These are phyloP conservation scores for Melanomma pulvis-pyrius DNA, from an alignment of 495 filamentous ascomycete genomes.

Conservation along the genomic window DNA sequence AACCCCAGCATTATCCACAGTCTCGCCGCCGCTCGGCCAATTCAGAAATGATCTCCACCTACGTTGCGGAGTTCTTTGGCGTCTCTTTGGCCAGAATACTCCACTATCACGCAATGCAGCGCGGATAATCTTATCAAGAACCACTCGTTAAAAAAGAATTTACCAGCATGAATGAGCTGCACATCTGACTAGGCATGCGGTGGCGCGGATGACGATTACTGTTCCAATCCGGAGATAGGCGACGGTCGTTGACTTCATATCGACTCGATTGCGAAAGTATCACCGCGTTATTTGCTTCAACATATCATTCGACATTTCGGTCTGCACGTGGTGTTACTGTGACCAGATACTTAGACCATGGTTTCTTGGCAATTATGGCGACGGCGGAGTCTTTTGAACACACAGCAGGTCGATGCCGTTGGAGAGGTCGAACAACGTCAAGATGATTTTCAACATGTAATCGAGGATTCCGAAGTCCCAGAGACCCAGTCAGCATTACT, in stretches of 20 bases:
- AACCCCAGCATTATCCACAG: neutral
- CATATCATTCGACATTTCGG: neutral
- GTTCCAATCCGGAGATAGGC: neutral
- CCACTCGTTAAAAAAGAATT: neutral
- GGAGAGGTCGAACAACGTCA: neutral
- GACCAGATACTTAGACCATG: neutral
- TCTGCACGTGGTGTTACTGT: neutral
- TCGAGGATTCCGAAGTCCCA: neutral
- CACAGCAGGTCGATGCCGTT: neutral
- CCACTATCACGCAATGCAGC: conserved; percentile 14
- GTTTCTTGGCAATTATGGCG: neutral
- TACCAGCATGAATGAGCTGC: neutral
- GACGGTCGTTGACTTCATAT: neutral
- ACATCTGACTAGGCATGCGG: no score
- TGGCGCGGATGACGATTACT: neutral
- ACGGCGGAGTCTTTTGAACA: neutral
- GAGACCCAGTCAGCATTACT: conserved; percentile 49
- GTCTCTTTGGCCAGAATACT: neutral
- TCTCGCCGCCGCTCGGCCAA: neutral
- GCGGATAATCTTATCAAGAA: neutral
- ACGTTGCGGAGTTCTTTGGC: neutral
- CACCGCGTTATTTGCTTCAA: neutral
- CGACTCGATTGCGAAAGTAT: neutral
- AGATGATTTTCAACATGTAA: neutral
- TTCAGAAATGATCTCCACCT: neutral